These are phyloP conservation scores for Aspergillus bridgeri DNA, from an alignment of 495 filamentous ascomycete genomes.

Conservation along the genomic window DNA sequence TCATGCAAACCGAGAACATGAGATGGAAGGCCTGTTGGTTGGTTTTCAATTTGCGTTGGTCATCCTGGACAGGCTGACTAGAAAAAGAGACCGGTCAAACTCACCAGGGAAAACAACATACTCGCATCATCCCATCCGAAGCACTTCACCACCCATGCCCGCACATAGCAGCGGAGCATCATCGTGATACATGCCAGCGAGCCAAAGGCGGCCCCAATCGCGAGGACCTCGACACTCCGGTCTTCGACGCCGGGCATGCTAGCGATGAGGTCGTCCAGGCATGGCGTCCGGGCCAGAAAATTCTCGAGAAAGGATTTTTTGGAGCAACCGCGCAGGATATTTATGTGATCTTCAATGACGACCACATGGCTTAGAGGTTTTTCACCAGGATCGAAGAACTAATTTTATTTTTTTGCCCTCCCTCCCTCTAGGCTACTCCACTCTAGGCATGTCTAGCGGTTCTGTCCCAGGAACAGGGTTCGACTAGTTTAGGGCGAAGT, in stretches of 20 bases:
- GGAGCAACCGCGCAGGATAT: no score
- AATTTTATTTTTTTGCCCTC: no score
- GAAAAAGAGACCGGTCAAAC: no score
- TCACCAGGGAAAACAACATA: no score
- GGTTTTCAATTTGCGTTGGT: no score
- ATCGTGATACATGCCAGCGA: conserved; percentile 34
- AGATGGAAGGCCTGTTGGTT: conserved; percentile 27
- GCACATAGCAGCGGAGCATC: conserved; percentile 42
- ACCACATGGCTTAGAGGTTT: no score
- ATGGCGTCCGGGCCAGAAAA: no score
- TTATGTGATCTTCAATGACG: no score
- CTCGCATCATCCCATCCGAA: conserved; percentile 43
- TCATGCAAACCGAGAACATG: conserved; percentile 41
- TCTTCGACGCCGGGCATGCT: conserved; percentile 19
- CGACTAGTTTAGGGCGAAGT: neutral
- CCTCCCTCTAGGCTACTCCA: neutral
- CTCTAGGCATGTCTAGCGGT: no score
- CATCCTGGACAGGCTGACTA: no score
- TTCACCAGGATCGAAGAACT: no score
- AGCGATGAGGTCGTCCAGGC: conserved; percentile 2
- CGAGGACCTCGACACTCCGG: conserved; percentile 28
- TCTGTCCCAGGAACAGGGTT: neutral
- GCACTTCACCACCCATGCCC: conserved; percentile 34
- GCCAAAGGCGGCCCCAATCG: conserved; percentile 37
- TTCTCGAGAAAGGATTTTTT: no score